A percentile compares a stretch with the other conserved stretches of the same genome.
These are phyloP conservation scores for Trematosphaeria pertusa DNA, from an alignment of 2,329 filamentous ascomycete genomes.

Conservation along the genomic window DNA sequence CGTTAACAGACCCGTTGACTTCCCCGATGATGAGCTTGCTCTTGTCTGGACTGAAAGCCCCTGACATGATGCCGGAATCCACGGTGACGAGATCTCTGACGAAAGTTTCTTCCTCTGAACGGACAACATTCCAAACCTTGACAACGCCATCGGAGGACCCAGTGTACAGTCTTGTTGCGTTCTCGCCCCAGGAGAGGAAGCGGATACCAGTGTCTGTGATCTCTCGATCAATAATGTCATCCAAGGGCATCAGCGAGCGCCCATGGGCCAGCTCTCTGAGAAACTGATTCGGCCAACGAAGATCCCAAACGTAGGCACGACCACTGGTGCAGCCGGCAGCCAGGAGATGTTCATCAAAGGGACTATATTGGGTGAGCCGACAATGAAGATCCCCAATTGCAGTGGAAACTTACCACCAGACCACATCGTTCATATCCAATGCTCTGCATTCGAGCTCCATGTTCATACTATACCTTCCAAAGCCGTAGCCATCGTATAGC, in stretches of 20 bases:
- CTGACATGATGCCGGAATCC: constrained; percentile 64
- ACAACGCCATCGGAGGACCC: constrained; percentile 67
- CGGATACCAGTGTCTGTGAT: constrained; percentile 64
- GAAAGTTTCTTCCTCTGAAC: constrained; percentile 58
- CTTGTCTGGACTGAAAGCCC: constrained; percentile 62
- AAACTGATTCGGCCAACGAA: constrained; percentile 53
- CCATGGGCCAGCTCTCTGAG: constrained; percentile 61
- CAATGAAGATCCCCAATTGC: neutral
- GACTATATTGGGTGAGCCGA: constrained; percentile 40
- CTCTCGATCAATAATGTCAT: constrained; percentile 54
- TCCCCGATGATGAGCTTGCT: constrained; percentile 65
- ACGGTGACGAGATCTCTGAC: constrained; percentile 59
- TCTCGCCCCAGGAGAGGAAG: constrained; percentile 64
- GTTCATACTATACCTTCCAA: constrained; percentile 30
- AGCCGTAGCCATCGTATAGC: constrained; percentile 55
- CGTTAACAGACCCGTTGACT: constrained; percentile 61
- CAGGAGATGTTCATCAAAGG: constrained; percentile 58
- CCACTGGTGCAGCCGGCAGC: constrained; percentile 68
- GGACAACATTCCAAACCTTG: constrained; percentile 66
- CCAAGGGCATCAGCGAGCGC: constrained; percentile 57
- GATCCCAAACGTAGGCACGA: constrained; percentile 67
- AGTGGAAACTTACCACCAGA: constrained; percentile 52
- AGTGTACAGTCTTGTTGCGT: constrained; percentile 61
- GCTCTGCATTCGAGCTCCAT: constrained; percentile 64
- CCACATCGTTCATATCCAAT: constrained; percentile 67